Percentiles rank a stretch among this genome's conserved stretches.
Conservation (phyloP, 108 stramenopile species). For the Cyclostephanos invisitatus region DNA sequence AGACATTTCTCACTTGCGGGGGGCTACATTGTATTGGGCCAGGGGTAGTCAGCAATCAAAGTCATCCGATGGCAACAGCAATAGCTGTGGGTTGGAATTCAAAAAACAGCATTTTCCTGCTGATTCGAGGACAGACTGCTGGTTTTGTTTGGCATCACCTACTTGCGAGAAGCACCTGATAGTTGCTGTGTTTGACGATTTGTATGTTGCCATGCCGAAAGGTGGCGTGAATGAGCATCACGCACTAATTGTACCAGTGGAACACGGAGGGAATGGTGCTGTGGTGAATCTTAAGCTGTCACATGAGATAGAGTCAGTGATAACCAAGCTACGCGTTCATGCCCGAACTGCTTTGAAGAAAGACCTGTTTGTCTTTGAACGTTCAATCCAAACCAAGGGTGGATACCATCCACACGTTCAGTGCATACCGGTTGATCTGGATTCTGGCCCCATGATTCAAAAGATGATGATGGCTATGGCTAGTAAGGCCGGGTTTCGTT, state of each 20-base stretch:
- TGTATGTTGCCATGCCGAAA: constrained; percentile 87
- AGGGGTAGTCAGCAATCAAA: constrained; percentile 49
- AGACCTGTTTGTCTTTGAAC: constrained; percentile 87
- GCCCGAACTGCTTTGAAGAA: constrained; percentile 60
- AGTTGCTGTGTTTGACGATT: constrained; percentile 66
- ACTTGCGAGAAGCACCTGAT: constrained; percentile 90
- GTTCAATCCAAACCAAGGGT: constrained; percentile 83
- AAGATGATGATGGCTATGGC: constrained; percentile 72
- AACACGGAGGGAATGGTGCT: constrained; percentile 62
- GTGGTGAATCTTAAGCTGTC: constrained; percentile 47
- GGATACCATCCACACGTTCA: constrained; percentile 90
- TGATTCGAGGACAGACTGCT: constrained; percentile 82
- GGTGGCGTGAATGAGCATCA: constrained; percentile 79
- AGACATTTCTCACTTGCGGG: constrained; percentile 39
- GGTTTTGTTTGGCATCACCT: constrained; percentile 89
- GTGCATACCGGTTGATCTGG: constrained; percentile 70
- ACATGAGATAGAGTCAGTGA: constrained; percentile 59
- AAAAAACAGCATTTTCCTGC: constrained; percentile 70
- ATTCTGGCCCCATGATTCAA: constrained; percentile 50
- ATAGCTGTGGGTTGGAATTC: constrained; percentile 48
- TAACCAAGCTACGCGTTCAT: constrained; percentile 56
- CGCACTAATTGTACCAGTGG: constrained; percentile 85
- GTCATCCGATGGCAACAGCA: constrained; percentile 24
- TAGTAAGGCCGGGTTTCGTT: constrained; percentile 50
- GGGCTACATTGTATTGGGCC: constrained; percentile 70